A percentile compares a stretch with the other conserved stretches of the same genome.
Conservation (phyloP, 495 filamentous ascomycete species). For the Podospora tetraspora region DNA sequence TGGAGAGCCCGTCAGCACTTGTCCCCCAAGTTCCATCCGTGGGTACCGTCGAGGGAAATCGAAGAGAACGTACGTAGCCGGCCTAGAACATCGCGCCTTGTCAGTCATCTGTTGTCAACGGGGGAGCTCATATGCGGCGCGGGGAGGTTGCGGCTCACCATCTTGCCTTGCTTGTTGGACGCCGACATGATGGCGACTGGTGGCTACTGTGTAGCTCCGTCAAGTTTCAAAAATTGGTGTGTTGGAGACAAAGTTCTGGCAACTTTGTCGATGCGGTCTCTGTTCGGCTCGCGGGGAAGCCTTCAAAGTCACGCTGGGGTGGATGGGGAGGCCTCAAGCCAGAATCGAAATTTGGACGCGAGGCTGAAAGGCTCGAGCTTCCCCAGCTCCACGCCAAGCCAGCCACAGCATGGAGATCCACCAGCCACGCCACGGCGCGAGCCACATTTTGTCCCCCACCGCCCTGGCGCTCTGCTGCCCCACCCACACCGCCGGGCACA, state of each 20-base stretch:
- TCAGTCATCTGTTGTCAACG: slow-evolving; percentile 70
- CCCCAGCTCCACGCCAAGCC: slow-evolving; percentile 22
- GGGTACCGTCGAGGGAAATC: neutral
- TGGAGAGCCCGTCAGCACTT: slow-evolving; percentile 42
- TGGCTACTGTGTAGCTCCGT: slow-evolving; percentile 61
- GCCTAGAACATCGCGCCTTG: slow-evolving; percentile 58
- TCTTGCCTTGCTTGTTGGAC: slow-evolving; percentile 97
- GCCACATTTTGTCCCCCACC: slow-evolving; percentile 26
- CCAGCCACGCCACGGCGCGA: slow-evolving; percentile 22
- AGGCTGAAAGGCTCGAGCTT: slow-evolving; percentile 29
- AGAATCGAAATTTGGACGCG: slow-evolving; percentile 25
- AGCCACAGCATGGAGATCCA: slow-evolving; percentile 21
- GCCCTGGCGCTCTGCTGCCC: neutral
- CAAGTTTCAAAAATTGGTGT: slow-evolving; percentile 50
- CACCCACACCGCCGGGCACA: neutral
- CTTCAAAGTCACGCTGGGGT: slow-evolving; percentile 12
- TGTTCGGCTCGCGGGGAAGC: slow-evolving; percentile 5
- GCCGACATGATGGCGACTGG: slow-evolving; percentile 68
- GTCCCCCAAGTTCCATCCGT: neutral
- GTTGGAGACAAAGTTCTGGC: slow-evolving; percentile 13
- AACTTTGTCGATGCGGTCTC: slow-evolving; percentile 30
- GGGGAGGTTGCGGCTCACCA: slow-evolving; percentile 64
- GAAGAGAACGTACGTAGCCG: slow-evolving; percentile 79
- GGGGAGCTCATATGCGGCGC: slow-evolving; percentile 34
- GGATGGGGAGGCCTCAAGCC: slow-evolving; percentile 9